Evolutionary conservation across 148 eudicot genomes (phyloP).

Genomic region (Vaccinium macrocarpon): DNA sequence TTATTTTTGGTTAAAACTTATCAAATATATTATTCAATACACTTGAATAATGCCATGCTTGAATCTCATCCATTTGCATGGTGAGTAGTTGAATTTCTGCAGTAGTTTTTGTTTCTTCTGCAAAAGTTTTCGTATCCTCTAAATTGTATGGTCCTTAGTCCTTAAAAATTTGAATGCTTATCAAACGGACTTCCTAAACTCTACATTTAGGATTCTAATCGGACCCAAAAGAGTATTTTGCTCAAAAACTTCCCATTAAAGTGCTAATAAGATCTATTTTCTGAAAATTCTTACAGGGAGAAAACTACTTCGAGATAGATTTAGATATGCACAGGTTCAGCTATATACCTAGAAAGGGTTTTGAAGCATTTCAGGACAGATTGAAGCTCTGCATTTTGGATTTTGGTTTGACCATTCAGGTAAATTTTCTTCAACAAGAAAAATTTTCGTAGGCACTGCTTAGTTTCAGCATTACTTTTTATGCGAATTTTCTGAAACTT

Average conservation of each 20-base stretch:
- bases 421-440: constrained; percentile 18
- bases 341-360: constrained; percentile 82
- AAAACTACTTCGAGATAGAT: constrained; percentile 87
- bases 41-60: not conserved
- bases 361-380: constrained; percentile 78
- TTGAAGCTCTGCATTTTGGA: constrained; percentile 72
- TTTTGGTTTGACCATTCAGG: constrained; percentile 92
- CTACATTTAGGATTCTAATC: not conserved
- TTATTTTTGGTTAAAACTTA: not conserved
- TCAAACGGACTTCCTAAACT: not conserved
- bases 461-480: not conserved
- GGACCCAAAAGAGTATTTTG: not conserved
- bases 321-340: constrained; percentile 92
- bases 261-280: not conserved
- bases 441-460: not conserved
- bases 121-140: not conserved
- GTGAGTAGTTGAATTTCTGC: not conserved
- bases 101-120: not conserved
- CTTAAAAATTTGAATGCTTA: not conserved
- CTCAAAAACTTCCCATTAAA: not conserved
- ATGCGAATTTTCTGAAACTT: not conserved
- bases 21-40: not conserved
- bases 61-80: not conserved
- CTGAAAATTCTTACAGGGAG: constrained; percentile 49
- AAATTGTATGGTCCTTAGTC: not conserved